Conservation (phyloP, 176 grass and related monocot species). For the Phoenix roebelenii region DNA sequence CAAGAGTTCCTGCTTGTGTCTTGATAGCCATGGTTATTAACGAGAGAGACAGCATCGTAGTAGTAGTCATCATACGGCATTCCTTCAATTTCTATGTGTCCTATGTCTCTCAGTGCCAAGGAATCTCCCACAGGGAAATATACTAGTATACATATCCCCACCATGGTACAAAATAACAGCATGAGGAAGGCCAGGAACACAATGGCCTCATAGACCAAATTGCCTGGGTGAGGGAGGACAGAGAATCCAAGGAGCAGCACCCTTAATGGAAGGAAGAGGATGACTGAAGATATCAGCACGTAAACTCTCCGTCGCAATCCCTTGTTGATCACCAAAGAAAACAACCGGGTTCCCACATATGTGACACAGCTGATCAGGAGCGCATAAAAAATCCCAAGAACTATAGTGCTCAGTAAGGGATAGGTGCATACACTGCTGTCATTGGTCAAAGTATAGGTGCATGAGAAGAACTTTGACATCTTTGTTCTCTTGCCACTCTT, state of each 20-base stretch:
- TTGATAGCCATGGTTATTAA: conserved; percentile 56
- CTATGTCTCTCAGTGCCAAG: conserved; percentile 40
- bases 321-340: conserved; percentile 78
- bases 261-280: conserved; percentile 58
- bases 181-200: conserved; percentile 68
- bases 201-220: conserved; percentile 46
- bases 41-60: conserved; percentile 52
- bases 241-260: conserved; percentile 84
- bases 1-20: conserved; percentile 56
- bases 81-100: conserved; percentile 39
- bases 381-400: conserved; percentile 59
- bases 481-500: conserved; percentile 37
- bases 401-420: conserved; percentile 74
- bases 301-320: conserved; percentile 66
- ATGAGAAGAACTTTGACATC: conserved; percentile 55
- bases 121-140: conserved; percentile 76
- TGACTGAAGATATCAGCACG: conserved; percentile 48
- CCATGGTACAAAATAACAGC: conserved; percentile 47
- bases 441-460: conserved; percentile 29
- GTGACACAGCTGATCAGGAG: conserved; percentile 69
- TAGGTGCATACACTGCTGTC: conserved; percentile 64
- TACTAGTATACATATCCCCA: conserved; percentile 75
- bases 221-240: conserved; percentile 45
- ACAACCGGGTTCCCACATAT: conserved; percentile 52
- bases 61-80: conserved; percentile 96